A percentile compares a stretch with the other conserved stretches of the same genome.
Evolutionary conservation across 1,139 yeast species (phyloP).

Genomic region (Candida sp.): DNA sequence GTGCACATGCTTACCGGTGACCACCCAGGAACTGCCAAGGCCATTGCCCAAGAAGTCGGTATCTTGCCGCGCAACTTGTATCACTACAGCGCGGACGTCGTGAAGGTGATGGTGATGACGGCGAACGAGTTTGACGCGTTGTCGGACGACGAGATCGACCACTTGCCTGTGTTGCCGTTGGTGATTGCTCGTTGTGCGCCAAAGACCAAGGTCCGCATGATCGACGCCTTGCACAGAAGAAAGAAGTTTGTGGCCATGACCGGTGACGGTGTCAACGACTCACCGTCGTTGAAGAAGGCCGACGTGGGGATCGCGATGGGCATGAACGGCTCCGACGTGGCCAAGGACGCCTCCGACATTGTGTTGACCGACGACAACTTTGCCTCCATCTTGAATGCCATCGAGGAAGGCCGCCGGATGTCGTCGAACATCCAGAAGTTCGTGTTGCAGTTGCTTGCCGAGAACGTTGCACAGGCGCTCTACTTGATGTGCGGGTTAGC

Average conservation of each 20-base stretch:
- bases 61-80: constrained; percentile 73
- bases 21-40: constrained; percentile 81
- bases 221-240: constrained; percentile 80
- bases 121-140: constrained; percentile 75
- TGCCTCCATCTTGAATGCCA: constrained; percentile 54
- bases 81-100: constrained; percentile 65
- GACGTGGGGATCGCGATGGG: constrained; percentile 74
- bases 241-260: constrained; percentile 81
- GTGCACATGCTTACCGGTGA: constrained; percentile 92
- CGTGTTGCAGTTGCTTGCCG: constrained; percentile 76
- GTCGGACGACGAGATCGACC: constrained; percentile 65
- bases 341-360: constrained; percentile 62
- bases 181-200: constrained; percentile 91
- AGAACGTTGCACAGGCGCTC: constrained; percentile 79
- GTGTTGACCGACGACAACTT: constrained; percentile 56
- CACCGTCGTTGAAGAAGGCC: constrained; percentile 80
- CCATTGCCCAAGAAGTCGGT: constrained; percentile 88
- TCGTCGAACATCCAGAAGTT: constrained; percentile 81
- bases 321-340: constrained; percentile 57
- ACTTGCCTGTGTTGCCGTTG: constrained; percentile 71
- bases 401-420: constrained; percentile 87
- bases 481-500: constrained; percentile 75
- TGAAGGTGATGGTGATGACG: constrained; percentile 74
- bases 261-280: constrained; percentile 88
- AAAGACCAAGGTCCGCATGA: constrained; percentile 83